Base-by-base conservation (phyloP, 306 rosid species). In the Echinosophora koreensis region DNA sequence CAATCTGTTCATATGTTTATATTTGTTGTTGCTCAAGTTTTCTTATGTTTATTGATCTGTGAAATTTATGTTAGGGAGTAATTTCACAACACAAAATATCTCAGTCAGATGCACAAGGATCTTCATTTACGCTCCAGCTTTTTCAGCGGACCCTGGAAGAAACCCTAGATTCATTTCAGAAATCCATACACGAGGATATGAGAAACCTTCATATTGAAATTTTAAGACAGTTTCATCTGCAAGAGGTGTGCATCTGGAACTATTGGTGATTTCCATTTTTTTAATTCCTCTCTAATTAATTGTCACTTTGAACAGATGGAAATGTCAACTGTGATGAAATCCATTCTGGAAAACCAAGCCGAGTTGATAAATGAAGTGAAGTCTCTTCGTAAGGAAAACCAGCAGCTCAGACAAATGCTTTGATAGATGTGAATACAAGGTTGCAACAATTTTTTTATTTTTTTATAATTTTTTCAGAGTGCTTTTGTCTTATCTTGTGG, bases 121-220 rank as follows among this genome's bases (percentile, higher is more conserved):
- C 87, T 60, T 92, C 97, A 16, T 96, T 96, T 68, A 92, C 98
- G 5, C 97, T 89, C 30, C 97, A 93, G 85, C 95, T 96, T 81
- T 96, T 96, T 78, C 98, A 93, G 64, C 92, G 96, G 54, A 93
- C 98, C 39, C 77, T 96, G 55, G 96, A 91, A 52, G 98, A 96
- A 86, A 91, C 97, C 39, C 90, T 89, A 1, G 96, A 88, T 71
- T 89, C 96, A 50, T 85, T 91, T 86, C 93, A 89, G 90, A 96
- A 88, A 86, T 93, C 98, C 65, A 89, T 92, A 75, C 97, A 93
- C 5, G 93, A 87, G 83, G 98, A 93, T 79, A 87, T 85, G 90
- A 88, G 96, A 85, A 96, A 96, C 86, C 98, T 96, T 86, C 99
- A 96, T 83, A 85, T 96, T 71, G 99, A 96, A 89, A 80, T 88